These are phyloP conservation scores for Ogataea sp. DNA, from an alignment of 805 yeast genomes.

Conservation along the genomic window DNA sequence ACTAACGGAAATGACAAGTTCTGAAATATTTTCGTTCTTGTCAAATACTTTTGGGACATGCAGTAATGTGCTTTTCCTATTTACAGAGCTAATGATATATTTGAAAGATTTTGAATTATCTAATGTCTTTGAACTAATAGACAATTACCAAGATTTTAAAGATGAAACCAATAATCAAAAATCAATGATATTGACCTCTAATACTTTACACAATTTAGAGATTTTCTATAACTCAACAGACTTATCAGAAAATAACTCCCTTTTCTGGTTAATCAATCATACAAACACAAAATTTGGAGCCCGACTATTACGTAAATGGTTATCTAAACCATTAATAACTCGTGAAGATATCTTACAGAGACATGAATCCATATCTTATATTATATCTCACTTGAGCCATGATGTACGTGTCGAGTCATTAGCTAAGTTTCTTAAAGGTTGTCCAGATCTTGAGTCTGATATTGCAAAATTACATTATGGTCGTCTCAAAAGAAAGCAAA, in stretches of 20 bases:
- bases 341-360: conserved; percentile 43
- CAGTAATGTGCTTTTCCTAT: conserved; percentile 6
- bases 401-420: conserved; percentile 27
- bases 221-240: conserved; percentile 62
- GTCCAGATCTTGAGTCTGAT: conserved; percentile 51
- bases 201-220: conserved; percentile 65
- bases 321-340: conserved; percentile 59
- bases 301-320: conserved; percentile 63
- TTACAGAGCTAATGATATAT: conserved; percentile 42
- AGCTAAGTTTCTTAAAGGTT: conserved; percentile 16
- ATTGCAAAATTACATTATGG: conserved; percentile 54
- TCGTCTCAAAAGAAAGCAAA: conserved; percentile 49
- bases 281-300: conserved; percentile 75
- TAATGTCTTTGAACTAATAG: conserved; percentile 41
- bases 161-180: conserved; percentile 42
- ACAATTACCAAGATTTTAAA: conserved; percentile 33
- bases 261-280: conserved; percentile 74
- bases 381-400: conserved; percentile 31
- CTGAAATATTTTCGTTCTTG: conserved; percentile 10
- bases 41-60: conserved; percentile 6
- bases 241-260: conserved; percentile 50
- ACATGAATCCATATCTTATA: conserved; percentile 48
- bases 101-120: conserved; percentile 57
- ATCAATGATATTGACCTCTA: conserved; percentile 48
- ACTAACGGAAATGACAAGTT: background rate